These are phyloP conservation scores for Ophiostoma montium DNA, from an alignment of 2,329 filamentous ascomycete species.

Conservation along the genomic window DNA sequence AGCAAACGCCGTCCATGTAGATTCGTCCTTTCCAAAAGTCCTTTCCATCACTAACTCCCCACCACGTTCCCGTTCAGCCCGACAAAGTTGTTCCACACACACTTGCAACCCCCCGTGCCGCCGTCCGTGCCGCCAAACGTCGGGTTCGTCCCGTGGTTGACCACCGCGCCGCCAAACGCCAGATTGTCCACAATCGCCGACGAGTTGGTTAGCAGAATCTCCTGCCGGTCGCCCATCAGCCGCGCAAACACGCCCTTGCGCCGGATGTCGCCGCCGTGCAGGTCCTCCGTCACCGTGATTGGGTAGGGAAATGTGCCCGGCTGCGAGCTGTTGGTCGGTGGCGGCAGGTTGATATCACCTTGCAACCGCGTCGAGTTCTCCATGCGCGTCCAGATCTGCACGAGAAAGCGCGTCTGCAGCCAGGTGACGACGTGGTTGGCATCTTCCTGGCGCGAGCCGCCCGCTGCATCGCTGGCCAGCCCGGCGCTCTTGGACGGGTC, in stretches of 20 bases:
- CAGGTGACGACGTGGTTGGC: slow-evolving; percentile 44
- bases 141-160: slow-evolving; percentile 34
- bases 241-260: slow-evolving; percentile 42
- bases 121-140: slow-evolving; percentile 48
- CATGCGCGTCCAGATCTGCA: slow-evolving; percentile 49
- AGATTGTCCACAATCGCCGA: slow-evolving; percentile 35
- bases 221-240: slow-evolving; percentile 28
- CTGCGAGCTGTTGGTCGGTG: slow-evolving; percentile 20
- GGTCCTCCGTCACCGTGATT: slow-evolving; percentile 45
- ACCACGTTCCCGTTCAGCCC: slow-evolving; percentile 12
- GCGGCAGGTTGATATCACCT: not conserved
- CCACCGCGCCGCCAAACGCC: slow-evolving; percentile 32
- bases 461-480: slow-evolving; percentile 35
- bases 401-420: slow-evolving; percentile 45
- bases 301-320: slow-evolving; percentile 52
- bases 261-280: slow-evolving; percentile 41
- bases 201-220: slow-evolving; percentile 29
- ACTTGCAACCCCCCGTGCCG: slow-evolving; percentile 47
- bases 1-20: no score
- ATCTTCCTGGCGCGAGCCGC: slow-evolving; percentile 38
- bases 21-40: not conserved
- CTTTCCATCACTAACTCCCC: not conserved
- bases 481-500: slow-evolving; percentile 16
- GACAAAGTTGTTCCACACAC: slow-evolving; percentile 44
- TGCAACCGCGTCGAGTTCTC: slow-evolving; percentile 30